Conservation (phyloP, 2,329 filamentous ascomycete genomes). For the Bipolaris zeicola region DNA sequence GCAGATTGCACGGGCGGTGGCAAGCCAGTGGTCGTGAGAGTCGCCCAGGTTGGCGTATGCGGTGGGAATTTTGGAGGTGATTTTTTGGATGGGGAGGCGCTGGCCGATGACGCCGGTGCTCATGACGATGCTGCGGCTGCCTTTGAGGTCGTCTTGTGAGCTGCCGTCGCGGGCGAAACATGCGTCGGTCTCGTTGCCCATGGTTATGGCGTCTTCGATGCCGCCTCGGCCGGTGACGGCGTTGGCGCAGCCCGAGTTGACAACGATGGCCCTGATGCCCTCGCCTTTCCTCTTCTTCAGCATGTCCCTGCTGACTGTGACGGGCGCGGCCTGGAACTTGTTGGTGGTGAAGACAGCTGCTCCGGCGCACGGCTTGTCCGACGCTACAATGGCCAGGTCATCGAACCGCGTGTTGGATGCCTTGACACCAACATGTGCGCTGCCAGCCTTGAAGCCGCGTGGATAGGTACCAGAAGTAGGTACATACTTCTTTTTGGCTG, state of each 20-base stretch:
- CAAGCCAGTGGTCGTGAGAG: slow-evolving; percentile 84
- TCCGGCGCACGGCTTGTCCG: slow-evolving; percentile 81
- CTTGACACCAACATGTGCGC: slow-evolving; percentile 92
- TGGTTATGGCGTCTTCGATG: slow-evolving; percentile 82
- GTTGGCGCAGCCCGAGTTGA: slow-evolving; percentile 97
- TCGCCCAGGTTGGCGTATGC: slow-evolving; percentile 73
- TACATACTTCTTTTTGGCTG: slow-evolving; percentile 87
- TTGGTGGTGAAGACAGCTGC: slow-evolving; percentile 97
- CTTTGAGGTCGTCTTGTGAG: slow-evolving; percentile 51
- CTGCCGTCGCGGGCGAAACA: slow-evolving; percentile 54
- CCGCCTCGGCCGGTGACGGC: slow-evolving; percentile 93
- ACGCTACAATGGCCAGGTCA: slow-evolving; percentile 86
- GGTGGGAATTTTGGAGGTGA: slow-evolving; percentile 78
- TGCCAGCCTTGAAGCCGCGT: slow-evolving; percentile 84
- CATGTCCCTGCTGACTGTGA: slow-evolving; percentile 79
- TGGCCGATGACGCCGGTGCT: slow-evolving; percentile 98
- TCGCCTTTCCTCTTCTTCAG: slow-evolving; percentile 68
- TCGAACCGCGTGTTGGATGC: slow-evolving; percentile 88
- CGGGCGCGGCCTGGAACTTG: slow-evolving; percentile 95
- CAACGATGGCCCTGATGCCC: slow-evolving; percentile 79
- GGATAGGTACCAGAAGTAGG: slow-evolving; percentile 86
- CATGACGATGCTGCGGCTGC: slow-evolving; percentile 84
- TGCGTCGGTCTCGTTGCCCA: slow-evolving; percentile 79
- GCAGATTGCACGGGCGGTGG: slow-evolving; percentile 87
- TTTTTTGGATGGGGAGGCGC: slow-evolving; percentile 88